Base-by-base conservation (phyloP, 2,329 filamentous ascomycete genomes). In the Nakataea oryzae region DNA sequence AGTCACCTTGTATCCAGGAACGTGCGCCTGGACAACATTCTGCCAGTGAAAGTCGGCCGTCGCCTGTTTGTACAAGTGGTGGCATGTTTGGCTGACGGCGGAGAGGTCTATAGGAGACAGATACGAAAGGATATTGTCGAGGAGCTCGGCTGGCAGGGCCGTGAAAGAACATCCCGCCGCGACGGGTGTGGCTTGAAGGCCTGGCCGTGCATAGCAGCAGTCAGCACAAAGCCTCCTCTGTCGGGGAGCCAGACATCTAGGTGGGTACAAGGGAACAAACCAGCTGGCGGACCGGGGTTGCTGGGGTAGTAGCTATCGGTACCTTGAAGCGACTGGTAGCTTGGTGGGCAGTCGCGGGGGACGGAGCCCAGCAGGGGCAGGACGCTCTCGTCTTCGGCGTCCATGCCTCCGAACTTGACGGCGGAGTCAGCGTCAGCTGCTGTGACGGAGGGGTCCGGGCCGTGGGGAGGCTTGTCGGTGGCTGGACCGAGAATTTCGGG, bases 21-120 rank as follows among this genome's bases (percentile, higher is more conserved):
- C 76, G 65, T 90, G 86, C 7, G 80, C 74, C 69, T 91, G 86
- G 14, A 96, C 83, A 24, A 89, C 79, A 1, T 77, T 74, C 56
- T 86, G 82, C 91, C 92, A 97, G 54, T 90, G 78, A 8, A 83
- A 74, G 65, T 96, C 91, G 63, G 85, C 81, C 6, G 77, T 75
- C 30, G 86, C 83, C 67, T 88, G 84, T 12, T 74, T 73, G 59
- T 81, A 78, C 3, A 96, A 76, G 4, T 73, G 70, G 28, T 76
- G 85, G 72, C 87, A 93, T 28, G 86, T 87, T 12, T 76, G 75
- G 2, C 86, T 83, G 14, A 87, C 71, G 1, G 75, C 73, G 29
- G 79, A 79, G 13, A 96, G 82, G 63, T 92, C 87, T 54, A 77
- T 66, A 0, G 90, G 81, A 0, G 82, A 74, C 6, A 96, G 80